Evolutionary conservation across 768 basidiomycete genomes (phyloP).

Genomic region (Kwoniella botswanensis): DNA sequence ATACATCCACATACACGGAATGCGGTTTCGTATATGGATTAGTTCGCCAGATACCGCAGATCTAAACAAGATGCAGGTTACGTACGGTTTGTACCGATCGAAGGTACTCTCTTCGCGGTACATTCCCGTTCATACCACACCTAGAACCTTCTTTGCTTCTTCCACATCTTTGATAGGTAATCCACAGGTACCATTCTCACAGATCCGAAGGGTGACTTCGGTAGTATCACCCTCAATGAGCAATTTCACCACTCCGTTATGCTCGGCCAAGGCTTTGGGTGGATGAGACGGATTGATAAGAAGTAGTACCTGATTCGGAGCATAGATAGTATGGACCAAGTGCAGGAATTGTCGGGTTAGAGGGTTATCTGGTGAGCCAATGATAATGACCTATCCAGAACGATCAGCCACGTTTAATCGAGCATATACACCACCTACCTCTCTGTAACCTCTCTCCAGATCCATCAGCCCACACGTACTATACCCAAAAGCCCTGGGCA

Average conservation of each 20-base stretch:
- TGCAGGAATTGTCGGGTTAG: constrained; percentile 62
- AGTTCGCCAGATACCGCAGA: constrained; percentile 5
- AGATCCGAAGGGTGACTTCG: constrained; percentile 37
- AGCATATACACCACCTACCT: constrained; percentile 29
- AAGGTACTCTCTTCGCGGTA: neutral
- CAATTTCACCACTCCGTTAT: constrained; percentile 38
- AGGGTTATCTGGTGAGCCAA: constrained; percentile 18
- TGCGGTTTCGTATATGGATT: neutral
- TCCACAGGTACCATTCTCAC: constrained; percentile 44
- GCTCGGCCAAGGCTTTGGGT: constrained; percentile 29
- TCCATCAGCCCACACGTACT: constrained; percentile 46
- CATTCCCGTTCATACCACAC: neutral
- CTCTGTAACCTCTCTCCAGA: constrained; percentile 38
- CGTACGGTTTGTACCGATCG: constrained; percentile 3
- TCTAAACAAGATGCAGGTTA: neutral
- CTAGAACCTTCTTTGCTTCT: constrained; percentile 27
- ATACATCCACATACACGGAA: constrained; percentile 7
- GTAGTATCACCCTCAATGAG: constrained; percentile 25
- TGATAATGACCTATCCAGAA: constrained; percentile 38
- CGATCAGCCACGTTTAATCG: neutral
- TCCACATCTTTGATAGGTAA: constrained; percentile 39
- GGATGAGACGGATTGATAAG: constrained; percentile 60
- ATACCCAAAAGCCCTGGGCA: constrained; percentile 45
- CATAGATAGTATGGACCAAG: constrained; percentile 68
- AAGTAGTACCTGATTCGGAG: constrained; percentile 71